phyloP scores from a whole-genome alignment of 2,329 filamentous ascomycete genomes.

The Phialophora chinensis region DNA sequence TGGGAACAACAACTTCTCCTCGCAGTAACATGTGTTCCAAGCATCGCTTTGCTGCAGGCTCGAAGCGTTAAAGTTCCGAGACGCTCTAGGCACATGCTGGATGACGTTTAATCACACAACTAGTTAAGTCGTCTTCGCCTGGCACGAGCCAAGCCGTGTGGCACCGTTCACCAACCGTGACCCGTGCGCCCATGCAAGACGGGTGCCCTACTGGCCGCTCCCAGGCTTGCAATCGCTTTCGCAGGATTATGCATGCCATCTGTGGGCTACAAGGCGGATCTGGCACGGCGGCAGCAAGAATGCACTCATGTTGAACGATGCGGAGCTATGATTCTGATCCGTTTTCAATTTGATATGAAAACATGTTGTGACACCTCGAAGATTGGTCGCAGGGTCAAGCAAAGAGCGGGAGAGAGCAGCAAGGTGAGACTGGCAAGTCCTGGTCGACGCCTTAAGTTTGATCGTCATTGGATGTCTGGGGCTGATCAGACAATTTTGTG shows the following conservation, averaged over 20 bases:
- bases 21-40: neutral
- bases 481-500: constrained; percentile 8
- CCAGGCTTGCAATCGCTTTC: neutral
- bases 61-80: constrained; percentile 27
- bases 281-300: neutral
- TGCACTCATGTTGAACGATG: neutral
- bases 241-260: neutral
- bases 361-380: constrained; percentile 5
- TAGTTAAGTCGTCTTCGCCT: constrained; percentile 4
- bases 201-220: neutral
- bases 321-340: neutral
- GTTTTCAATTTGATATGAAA: neutral
- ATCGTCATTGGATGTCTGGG: neutral
- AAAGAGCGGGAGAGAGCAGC: neutral
- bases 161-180: constrained; percentile 23
- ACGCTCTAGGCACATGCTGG: constrained; percentile 23
- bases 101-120: constrained; percentile 28
- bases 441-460: neutral
- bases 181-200: constrained; percentile 1
- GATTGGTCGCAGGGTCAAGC: constrained; percentile 3
- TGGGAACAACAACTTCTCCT: constrained; percentile 16
- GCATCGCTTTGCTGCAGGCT: neutral
- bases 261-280: neutral
- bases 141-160: constrained; percentile 15
- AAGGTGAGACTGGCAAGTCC: constrained; percentile 4